Percentiles rank a stretch among this genome's conserved stretches.
phyloP scores from a whole-genome alignment of 208 protist genomes.

The Leishmania guyanensis region DNA sequence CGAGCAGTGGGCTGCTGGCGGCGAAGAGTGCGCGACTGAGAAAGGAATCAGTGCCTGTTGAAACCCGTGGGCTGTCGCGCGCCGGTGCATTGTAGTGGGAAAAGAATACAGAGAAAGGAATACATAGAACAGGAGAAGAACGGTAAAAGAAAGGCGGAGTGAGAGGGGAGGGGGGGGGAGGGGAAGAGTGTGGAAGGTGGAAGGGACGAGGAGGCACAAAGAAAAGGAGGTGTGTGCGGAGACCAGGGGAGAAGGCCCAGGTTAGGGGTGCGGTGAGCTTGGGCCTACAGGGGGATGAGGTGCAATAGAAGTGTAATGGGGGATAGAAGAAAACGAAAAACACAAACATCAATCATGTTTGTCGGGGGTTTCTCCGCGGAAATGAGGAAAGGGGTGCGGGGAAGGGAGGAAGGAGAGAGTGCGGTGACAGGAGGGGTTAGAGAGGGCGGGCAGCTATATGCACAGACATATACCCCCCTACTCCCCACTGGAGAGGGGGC shows the following conservation, averaged over 20 bases:
- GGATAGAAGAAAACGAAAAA: neutral
- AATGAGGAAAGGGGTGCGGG: neutral
- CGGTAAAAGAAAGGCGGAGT: neutral
- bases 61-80: neutral
- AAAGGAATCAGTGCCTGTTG: constrained; percentile 44
- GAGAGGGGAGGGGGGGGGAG: neutral
- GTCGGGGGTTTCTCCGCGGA: neutral
- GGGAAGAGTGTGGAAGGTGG: neutral
- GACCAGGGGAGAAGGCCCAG: no score
- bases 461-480: no score
- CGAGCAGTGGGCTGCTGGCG: neutral
- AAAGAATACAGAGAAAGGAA: neutral
- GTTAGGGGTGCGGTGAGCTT: no score
- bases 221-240: no score
- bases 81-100: neutral
- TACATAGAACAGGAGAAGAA: no score
- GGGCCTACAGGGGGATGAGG: no score
- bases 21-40: constrained; percentile 10
- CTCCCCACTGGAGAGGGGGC: no score
- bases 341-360: neutral
- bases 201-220: no score
- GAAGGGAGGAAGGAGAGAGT: neutral
- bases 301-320: no score
- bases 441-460: neutral
- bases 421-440: neutral